Evolutionary conservation across 257 asterid genomes (phyloP).

Genomic region (Solanum clarkiae): DNA sequence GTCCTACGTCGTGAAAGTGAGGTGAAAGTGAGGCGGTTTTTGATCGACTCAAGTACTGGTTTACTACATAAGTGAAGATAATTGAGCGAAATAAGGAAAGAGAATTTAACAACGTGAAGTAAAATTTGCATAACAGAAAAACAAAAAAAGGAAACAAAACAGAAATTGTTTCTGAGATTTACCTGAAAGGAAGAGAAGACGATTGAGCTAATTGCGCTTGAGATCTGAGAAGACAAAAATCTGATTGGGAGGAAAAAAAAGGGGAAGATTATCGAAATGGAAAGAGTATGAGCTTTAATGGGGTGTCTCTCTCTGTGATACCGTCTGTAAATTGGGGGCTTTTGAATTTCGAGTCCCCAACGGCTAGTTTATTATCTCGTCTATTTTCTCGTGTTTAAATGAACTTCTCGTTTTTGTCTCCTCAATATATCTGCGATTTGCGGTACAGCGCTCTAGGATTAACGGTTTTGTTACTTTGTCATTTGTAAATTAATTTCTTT

Average conservation of each 20-base stretch:
- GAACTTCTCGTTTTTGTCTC: background rate
- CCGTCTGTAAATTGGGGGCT: background rate
- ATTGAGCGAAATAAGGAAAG: background rate
- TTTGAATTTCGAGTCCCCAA: slow-evolving; percentile 31
- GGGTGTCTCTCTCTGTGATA: background rate
- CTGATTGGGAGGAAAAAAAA: slow-evolving; percentile 6
- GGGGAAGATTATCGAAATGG: background rate
- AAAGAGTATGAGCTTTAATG: background rate
- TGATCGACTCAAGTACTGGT: background rate
- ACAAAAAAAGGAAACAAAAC: background rate
- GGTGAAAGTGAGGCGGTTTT: too few species aligned
- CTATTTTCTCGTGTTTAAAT: background rate
- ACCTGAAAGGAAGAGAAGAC: slow-evolving; percentile 1
- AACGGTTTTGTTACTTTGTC: background rate
- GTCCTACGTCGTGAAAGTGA: too few species aligned
- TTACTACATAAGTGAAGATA: background rate
- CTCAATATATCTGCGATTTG: slow-evolving; percentile 11
- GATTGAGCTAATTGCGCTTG: background rate
- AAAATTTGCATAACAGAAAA: background rate
- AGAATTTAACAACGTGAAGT: background rate
- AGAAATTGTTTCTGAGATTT: background rate
- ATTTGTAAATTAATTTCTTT: background rate
- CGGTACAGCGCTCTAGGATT: background rate
- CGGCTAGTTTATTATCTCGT: slow-evolving; percentile 48
- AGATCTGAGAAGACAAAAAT: slow-evolving; percentile 1